Base-by-base conservation (phyloP, 805 yeast species). In the Saturnispora sanitii region DNA sequence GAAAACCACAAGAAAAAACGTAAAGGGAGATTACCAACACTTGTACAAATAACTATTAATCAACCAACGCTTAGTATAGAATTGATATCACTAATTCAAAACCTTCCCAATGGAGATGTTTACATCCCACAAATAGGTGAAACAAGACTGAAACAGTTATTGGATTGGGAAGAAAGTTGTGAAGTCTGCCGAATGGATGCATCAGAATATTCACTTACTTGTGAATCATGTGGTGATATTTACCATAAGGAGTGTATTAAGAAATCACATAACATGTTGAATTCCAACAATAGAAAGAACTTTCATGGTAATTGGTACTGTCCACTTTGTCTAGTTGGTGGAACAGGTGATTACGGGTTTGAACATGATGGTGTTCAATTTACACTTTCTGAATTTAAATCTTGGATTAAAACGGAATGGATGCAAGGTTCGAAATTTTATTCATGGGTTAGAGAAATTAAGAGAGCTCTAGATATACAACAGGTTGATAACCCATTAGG, bases 271-370 rank as follows among this genome's bases (percentile, higher is more conserved):
- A 12, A 7, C 13, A 25, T 25, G 8, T 25, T 8, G 8, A 8
- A 8, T 4, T 19, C 38, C 2, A 77, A 77, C 2, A 49, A 81
- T 19, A 53, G 58, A 1, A 51, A 52, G 2, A 61, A 79, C 2
- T 87, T 88, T 0, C 54, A 65, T 20, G 73, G 73, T 9, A 71
- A 67, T 15, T 88, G 95, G 95, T 79, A 70, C 53, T 88, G 97
- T 57, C 81, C 80, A 37, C 72, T 71, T 42, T 88, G 97, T 58
- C 64, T 88, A n/a, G 67, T 82, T 12, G 95, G 95, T 0, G 55
- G 62, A 1, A 33, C 42, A 5, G 36, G 46, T 15, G 31, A 78
- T 47, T 88, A 85, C 53, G 95, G 94, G 1, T 88, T 90, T 57
- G 88, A 82, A 47, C 92, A 82, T 48, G 67, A 62, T 42, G 60